Evolutionary conservation across 129 eudicot species (phyloP).

Genomic region (Flaveria linearis): DNA sequence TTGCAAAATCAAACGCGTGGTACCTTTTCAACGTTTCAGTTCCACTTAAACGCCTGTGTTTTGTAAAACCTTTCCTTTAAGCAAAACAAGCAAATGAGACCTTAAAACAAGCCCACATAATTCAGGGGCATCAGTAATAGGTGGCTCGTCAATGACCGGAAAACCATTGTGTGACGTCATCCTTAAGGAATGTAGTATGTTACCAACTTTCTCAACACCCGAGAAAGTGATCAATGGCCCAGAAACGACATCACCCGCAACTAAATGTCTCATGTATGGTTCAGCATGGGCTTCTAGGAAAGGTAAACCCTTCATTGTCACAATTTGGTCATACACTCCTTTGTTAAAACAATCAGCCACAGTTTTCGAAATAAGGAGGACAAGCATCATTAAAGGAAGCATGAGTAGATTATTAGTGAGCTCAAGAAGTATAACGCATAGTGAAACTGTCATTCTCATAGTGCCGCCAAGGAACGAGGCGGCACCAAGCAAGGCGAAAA

Average conservation of each 20-base stretch:
- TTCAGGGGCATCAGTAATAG: slow-evolving; percentile 72
- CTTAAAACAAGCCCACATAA: slow-evolving; percentile 88
- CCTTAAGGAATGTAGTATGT: slow-evolving; percentile 60
- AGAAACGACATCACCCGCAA: slow-evolving; percentile 84
- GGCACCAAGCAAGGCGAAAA: slow-evolving; percentile 87
- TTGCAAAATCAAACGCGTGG: slow-evolving; percentile 87
- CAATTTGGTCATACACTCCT: slow-evolving; percentile 95
- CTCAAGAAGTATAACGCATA: slow-evolving; percentile 90
- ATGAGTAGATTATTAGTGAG: slow-evolving; percentile 79
- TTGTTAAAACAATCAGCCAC: slow-evolving; percentile 91
- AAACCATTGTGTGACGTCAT: slow-evolving; percentile 85
- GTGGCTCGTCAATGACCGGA: slow-evolving; percentile 95
- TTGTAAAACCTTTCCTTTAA: slow-evolving; percentile 56
- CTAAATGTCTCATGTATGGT: slow-evolving; percentile 89
- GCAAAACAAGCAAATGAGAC: slow-evolving; percentile 89
- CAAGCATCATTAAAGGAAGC: slow-evolving; percentile 96
- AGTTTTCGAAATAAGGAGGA: slow-evolving; percentile 87
- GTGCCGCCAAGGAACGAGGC: slow-evolving; percentile 99
- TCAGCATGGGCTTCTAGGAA: slow-evolving; percentile 94
- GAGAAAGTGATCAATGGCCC: slow-evolving; percentile 81
- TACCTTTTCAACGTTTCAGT: slow-evolving; percentile 53
- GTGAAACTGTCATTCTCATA: slow-evolving; percentile 97
- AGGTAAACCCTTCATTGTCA: slow-evolving; percentile 87
- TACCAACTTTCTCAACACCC: slow-evolving; percentile 86
- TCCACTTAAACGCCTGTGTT: slow-evolving; percentile 48